These are phyloP conservation scores for Talaromyces trachyspermus DNA, from an alignment of 495 filamentous ascomycete species.

Conservation along the genomic window DNA sequence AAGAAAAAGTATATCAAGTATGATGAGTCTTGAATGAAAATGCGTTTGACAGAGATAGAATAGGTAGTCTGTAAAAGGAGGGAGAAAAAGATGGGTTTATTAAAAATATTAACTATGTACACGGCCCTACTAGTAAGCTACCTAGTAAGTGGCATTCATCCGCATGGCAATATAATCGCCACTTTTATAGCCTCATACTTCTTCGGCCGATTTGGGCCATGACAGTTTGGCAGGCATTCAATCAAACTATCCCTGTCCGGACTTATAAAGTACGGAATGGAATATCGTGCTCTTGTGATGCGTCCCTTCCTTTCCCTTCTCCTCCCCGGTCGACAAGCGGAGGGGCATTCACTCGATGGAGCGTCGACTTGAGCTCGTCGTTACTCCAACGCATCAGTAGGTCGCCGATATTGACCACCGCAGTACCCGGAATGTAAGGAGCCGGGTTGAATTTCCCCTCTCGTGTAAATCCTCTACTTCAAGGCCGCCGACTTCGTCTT, in stretches of 20 bases:
- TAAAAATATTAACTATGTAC: too few species aligned
- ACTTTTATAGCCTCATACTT: too few species aligned
- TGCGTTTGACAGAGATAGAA: too few species aligned
- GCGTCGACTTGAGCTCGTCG: constrained; percentile 35
- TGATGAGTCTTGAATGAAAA: too few species aligned
- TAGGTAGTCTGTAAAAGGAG: too few species aligned
- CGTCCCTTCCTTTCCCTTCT: constrained; percentile 13
- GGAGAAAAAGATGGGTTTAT: too few species aligned
- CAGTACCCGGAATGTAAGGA: constrained; percentile 20
- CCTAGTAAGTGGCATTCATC: too few species aligned
- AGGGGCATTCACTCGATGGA: constrained; percentile 36
- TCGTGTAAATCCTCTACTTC: constrained; percentile 31
- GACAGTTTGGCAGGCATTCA: constrained; percentile 38
- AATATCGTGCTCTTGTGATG: constrained; percentile 39
- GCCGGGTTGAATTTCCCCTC: constrained; percentile 2
- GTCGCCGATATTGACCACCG: constrained; percentile 34
- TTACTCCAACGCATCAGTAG: constrained; percentile 15
- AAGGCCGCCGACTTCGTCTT: constrained; percentile 38
- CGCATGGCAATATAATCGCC: too few species aligned
- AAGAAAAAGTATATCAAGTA: too few species aligned
- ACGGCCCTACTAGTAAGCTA: too few species aligned
- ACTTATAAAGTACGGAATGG: constrained; percentile 46
- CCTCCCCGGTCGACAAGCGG: constrained; percentile 13
- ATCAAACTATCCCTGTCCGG: constrained; percentile 41
- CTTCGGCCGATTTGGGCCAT: constrained; percentile 19